A percentile compares a stretch with the other conserved stretches of the same genome.
These are phyloP conservation scores for Dicorynia guianensis DNA, from an alignment of 306 rosid species.

Conservation along the genomic window DNA sequence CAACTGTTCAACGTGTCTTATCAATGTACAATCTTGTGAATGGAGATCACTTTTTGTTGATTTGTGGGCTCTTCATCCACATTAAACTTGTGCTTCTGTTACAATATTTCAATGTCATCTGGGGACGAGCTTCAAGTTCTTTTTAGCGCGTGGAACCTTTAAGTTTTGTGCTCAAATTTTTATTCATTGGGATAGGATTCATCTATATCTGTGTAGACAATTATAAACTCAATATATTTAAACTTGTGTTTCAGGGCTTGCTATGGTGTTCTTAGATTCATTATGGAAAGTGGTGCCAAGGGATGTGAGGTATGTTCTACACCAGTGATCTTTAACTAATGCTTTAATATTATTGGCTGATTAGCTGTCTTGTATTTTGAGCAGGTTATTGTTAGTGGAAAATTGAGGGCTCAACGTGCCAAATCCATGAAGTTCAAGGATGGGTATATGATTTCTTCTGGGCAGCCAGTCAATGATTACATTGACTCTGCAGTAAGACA, in stretches of 20 bases:
- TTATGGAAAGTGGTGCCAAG: conserved; percentile 87
- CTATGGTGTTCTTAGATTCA: conserved; percentile 81
- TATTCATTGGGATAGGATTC: neutral
- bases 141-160: neutral
- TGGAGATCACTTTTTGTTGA: neutral
- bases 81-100: neutral
- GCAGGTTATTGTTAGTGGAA: conserved; percentile 89
- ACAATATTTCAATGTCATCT: too few relatives aligned
- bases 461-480: conserved; percentile 92
- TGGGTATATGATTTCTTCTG: conserved; percentile 93
- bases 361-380: neutral
- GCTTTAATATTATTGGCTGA: conserved; percentile 2
- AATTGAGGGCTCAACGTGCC: conserved; percentile 89
- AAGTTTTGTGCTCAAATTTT: neutral
- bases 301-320: conserved; percentile 67
- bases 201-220: neutral
- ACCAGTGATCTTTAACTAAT: neutral
- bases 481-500: conserved; percentile 95
- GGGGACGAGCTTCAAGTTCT: neutral
- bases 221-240: neutral
- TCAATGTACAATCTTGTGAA: neutral
- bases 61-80: neutral
- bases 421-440: conserved; percentile 98
- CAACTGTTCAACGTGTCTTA: too few relatives aligned
- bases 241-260: conserved; percentile 61